Conservation (phyloP, 108 stramenopile species). For the Pseudonitzschia multiseries region DNA sequence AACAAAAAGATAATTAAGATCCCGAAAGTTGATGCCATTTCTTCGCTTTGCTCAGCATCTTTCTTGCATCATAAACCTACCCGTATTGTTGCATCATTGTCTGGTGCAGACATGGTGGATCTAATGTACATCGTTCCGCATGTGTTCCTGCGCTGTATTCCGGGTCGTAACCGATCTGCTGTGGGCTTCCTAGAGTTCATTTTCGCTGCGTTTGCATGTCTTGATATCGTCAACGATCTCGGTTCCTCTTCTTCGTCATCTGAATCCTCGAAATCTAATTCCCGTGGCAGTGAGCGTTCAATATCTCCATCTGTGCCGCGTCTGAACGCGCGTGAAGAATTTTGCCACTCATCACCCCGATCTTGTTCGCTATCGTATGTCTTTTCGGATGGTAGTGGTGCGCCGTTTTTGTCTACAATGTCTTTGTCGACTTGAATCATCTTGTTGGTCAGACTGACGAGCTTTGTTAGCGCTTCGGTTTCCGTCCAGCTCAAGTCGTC, state of each 20-base stretch:
- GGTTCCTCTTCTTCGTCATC: conserved; percentile 23
- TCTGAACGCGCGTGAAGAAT: background rate
- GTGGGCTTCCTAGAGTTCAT: conserved; percentile 1
- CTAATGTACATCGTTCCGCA: conserved; percentile 89
- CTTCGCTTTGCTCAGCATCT: background rate
- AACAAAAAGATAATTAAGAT: conserved; percentile 4
- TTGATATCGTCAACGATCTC: conserved; percentile 3
- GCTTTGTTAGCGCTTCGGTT: conserved; percentile 39
- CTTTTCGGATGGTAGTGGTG: conserved; percentile 1
- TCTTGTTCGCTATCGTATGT: conserved; percentile 2
- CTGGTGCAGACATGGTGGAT: conserved; percentile 89
- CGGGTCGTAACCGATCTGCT: conserved; percentile 32
- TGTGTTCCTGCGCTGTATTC: conserved; percentile 75
- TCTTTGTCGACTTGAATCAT: conserved; percentile 36
- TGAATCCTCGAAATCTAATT: conserved; percentile 34
- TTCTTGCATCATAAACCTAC: conserved; percentile 30
- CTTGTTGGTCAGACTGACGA: conserved; percentile 45
- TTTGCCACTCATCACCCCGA: background rate
- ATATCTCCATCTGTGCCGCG: background rate
- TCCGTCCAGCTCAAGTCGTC: conserved; percentile 38
- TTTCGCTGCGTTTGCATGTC: conserved; percentile 1
- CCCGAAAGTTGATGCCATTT: background rate
- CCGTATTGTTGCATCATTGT: conserved; percentile 94
- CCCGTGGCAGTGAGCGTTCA: conserved; percentile 24
- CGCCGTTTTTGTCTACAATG: background rate